Conservation (phyloP, 768 basidiomycete species). For the Cyclocybe cylindracea region DNA sequence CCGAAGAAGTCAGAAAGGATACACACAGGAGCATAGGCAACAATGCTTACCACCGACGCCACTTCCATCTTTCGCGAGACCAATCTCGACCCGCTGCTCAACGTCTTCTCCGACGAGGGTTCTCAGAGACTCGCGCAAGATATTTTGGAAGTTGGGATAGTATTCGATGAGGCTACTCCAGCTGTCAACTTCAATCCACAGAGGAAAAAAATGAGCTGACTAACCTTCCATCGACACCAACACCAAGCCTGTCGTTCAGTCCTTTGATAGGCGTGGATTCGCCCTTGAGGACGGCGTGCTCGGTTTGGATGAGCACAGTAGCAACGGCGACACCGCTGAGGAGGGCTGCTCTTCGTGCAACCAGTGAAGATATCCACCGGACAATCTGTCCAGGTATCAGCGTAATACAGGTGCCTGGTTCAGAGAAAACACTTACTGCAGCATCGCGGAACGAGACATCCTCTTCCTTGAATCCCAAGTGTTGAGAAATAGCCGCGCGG, state of each 20-base stretch:
- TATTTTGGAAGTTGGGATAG: conserved; percentile 84
- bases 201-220: conserved; percentile 15
- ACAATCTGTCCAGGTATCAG: conserved; percentile 54
- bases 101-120: conserved; percentile 77
- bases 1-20: conserved; percentile 7
- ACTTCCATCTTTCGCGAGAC: conserved; percentile 95
- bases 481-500: conserved; percentile 58
- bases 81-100: conserved; percentile 81
- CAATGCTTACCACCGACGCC: conserved; percentile 88
- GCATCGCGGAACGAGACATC: conserved; percentile 63
- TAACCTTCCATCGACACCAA: conserved; percentile 94
- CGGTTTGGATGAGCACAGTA: conserved; percentile 81
- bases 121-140: conserved; percentile 74
- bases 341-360: conserved; percentile 80
- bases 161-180: conserved; percentile 77
- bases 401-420: not conserved
- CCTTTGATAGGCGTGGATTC: conserved; percentile 31
- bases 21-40: conserved; percentile 1
- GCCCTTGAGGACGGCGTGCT: conserved; percentile 55
- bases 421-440: conserved; percentile 36
- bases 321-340: conserved; percentile 89
- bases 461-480: conserved; percentile 57
- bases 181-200: not conserved
- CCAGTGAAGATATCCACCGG: conserved; percentile 75
- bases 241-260: conserved; percentile 53